Base-by-base conservation (phyloP, 257 asterid genomes). In the Cruciata laevipes region DNA sequence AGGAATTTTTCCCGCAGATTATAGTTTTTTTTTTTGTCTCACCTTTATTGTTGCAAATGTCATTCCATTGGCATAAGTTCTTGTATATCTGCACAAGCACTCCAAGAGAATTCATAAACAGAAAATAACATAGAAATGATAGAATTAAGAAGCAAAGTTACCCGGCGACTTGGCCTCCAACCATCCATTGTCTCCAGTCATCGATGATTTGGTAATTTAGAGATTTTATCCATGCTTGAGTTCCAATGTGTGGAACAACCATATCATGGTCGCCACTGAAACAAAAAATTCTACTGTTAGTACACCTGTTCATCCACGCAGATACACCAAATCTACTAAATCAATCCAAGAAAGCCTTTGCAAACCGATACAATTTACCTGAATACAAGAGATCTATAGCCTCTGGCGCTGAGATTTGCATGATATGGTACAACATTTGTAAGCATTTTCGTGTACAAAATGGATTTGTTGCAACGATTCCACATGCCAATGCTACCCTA, bases 141-240 rank as follows among this genome's bases (percentile, higher is more conserved):
- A n/a, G n/a, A n/a, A n/a, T 40, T 11, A 40, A 40, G 17, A 40
- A 40, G 38, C 14, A 40, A 13, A 0, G 17, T 37, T 60, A 79
- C 80, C 80, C 80, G 0, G 75, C 76, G 73, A 75, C 70, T 79
- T 79, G 80, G 63, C 73, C 76, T 27, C 63, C 65, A 42, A 79
- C 42, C 14, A 44, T 64, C 80, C 80, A 79, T 59, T 63, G 75
- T 21, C 74, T 59, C 80, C 80, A 75, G 14, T 79, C 80, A 69
- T 79, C 76, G 25, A 37, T 32, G 20, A 75, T 69, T 13, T 52
- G 20, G 65, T 75, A 79, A 32, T 79, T 79, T 30, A 78, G 70
- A 31, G 75, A 71, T 65, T 47, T 72, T 59, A 69, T 75, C 83
- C 83, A 75, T 35, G 75, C 77, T 75, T 69, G 70, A 20, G 83